Evolutionary conservation across 805 yeast species (phyloP).

Genomic region (Brettanomyces custersianus): DNA sequence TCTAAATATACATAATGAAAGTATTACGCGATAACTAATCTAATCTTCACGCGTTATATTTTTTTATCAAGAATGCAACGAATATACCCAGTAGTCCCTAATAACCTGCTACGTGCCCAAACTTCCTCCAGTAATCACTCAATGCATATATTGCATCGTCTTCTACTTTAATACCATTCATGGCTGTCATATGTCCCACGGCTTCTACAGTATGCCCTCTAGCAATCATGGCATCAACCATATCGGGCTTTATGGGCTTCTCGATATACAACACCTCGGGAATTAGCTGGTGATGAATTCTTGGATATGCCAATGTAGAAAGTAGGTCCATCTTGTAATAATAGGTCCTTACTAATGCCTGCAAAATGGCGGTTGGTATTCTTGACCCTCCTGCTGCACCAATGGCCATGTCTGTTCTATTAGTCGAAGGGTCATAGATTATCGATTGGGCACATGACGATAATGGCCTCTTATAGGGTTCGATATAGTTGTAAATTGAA

Average conservation of each 20-base stretch:
- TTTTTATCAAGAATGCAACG: not conserved
- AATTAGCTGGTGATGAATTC: slow-evolving; percentile 83
- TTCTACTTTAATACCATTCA: slow-evolving; percentile 42
- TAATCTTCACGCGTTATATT: slow-evolving; percentile 1
- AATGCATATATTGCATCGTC: slow-evolving; percentile 58
- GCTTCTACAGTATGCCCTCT: slow-evolving; percentile 44
- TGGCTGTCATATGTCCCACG: slow-evolving; percentile 40
- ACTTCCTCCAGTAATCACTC: slow-evolving; percentile 83
- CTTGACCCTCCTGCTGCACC: slow-evolving; percentile 96
- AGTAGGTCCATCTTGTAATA: slow-evolving; percentile 50
- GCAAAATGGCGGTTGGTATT: slow-evolving; percentile 74
- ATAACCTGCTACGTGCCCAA: slow-evolving; percentile 65
- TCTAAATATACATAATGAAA: not conserved
- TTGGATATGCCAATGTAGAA: slow-evolving; percentile 67
- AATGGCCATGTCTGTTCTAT: slow-evolving; percentile 53
- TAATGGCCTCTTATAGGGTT: slow-evolving; percentile 73
- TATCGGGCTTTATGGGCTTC: slow-evolving; percentile 33
- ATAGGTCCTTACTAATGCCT: slow-evolving; percentile 63
- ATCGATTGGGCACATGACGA: slow-evolving; percentile 79
- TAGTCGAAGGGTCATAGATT: slow-evolving; percentile 32
- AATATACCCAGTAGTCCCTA: slow-evolving; percentile 14
- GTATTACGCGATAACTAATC: not conserved
- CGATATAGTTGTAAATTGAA: slow-evolving; percentile 67
- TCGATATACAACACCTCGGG: slow-evolving; percentile 67
- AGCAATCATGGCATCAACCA: slow-evolving; percentile 25